phyloP scores from a whole-genome alignment of 768 basidiomycete species.

The Leccinellum rugosiceps region DNA sequence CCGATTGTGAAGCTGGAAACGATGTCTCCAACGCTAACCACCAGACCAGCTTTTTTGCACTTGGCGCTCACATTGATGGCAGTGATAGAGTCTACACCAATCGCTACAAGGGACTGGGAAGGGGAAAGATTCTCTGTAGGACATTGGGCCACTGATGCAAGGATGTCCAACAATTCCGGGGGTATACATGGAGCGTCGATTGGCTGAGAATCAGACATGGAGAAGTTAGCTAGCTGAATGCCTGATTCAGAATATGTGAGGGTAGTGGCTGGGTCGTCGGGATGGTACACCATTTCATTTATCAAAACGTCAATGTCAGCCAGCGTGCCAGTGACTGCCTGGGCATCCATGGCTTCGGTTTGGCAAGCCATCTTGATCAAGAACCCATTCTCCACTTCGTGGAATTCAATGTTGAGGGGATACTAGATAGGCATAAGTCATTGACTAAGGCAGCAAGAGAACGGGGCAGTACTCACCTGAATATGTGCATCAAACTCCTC shows the following conservation, averaged over 20 bases:
- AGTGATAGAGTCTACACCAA: slow-evolving; percentile 51
- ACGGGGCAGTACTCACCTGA: slow-evolving; percentile 29
- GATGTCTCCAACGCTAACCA: slow-evolving; percentile 37
- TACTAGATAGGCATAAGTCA: slow-evolving; percentile 31
- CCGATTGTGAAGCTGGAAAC: slow-evolving; percentile 38
- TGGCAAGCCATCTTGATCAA: slow-evolving; percentile 36
- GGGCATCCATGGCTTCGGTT: slow-evolving; percentile 26
- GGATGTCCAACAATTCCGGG: slow-evolving; percentile 2
- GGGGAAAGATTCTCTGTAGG: slow-evolving; percentile 30
- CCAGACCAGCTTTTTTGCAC: slow-evolving; percentile 37
- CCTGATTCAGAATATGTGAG: neutral
- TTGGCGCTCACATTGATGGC: slow-evolving; percentile 44
- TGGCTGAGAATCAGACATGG: neutral
- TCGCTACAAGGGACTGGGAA: slow-evolving; percentile 35
- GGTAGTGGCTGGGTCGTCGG: slow-evolving; percentile 11
- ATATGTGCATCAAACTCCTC: slow-evolving; percentile 15
- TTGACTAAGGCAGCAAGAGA: neutral
- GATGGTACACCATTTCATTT: slow-evolving; percentile 17
- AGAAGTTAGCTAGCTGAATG: neutral
- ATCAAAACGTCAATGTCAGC: slow-evolving; percentile 20
- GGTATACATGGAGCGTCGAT: slow-evolving; percentile 3
- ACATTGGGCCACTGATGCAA: slow-evolving; percentile 24
- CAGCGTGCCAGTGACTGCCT: slow-evolving; percentile 18
- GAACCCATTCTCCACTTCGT: slow-evolving; percentile 31
- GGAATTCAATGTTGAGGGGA: slow-evolving; percentile 41